Evolutionary conservation across 2,329 filamentous ascomycete species (phyloP).

Genomic region (Trichoderma hamatum): DNA sequence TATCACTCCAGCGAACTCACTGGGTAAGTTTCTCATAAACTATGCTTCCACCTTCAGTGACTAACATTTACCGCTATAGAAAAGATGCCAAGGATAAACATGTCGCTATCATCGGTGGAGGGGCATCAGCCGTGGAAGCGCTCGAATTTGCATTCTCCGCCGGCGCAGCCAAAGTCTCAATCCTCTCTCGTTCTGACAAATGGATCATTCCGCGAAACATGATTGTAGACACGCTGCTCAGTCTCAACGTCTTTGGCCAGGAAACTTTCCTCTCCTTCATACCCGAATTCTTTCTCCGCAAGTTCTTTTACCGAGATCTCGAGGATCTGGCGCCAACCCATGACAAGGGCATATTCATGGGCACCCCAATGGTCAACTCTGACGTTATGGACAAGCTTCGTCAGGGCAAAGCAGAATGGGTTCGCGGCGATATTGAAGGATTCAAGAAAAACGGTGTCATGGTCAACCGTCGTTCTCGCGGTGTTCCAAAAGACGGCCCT

Average conservation of each 20-base stretch:
- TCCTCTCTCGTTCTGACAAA: constrained; percentile 78
- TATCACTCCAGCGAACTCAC: constrained; percentile 77
- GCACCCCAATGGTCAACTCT: constrained; percentile 86
- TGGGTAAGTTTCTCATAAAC: constrained; percentile 44
- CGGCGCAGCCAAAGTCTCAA: constrained; percentile 67
- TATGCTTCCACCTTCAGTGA: not conserved
- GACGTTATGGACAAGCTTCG: constrained; percentile 78
- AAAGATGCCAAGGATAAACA: constrained; percentile 74
- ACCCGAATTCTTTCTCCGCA: constrained; percentile 72
- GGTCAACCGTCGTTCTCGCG: constrained; percentile 72
- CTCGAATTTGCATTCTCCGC: constrained; percentile 75
- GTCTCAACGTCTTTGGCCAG: constrained; percentile 77
- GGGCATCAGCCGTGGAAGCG: constrained; percentile 80
- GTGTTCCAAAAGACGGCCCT: constrained; percentile 75
- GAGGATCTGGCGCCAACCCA: constrained; percentile 69
- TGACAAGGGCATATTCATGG: constrained; percentile 74
- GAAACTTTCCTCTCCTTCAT: constrained; percentile 78
- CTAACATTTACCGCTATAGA: constrained; percentile 40
- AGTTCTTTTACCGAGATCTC: constrained; percentile 83
- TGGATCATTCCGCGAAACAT: constrained; percentile 86
- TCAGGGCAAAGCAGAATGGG: constrained; percentile 72
- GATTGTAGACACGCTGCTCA: constrained; percentile 71
- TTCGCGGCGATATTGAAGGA: constrained; percentile 75
- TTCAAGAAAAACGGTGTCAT: constrained; percentile 64
- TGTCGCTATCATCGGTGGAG: constrained; percentile 75